Base-by-base conservation (phyloP, 139 green algal species). In the Coelastrella sp. region DNA sequence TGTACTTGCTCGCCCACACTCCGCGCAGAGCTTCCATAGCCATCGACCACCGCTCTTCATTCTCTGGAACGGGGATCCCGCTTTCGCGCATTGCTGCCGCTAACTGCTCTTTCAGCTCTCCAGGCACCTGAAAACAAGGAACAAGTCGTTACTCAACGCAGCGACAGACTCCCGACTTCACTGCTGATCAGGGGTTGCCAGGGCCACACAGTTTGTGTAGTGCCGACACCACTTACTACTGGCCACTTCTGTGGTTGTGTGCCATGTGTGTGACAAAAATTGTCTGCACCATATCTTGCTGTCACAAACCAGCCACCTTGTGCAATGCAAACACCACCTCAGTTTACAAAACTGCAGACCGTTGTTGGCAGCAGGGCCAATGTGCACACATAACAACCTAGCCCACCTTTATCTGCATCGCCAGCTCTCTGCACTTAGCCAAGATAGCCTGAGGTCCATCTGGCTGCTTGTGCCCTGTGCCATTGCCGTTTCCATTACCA, bases 1-100 rank as follows among this genome's bases (percentile, higher is more conserved):
- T 99, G 96, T 97, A 99, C 94, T 99, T 99, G 93, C 92, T 97
- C 54, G 98, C 98, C 98, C 98, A 99, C 85, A 99, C 98, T 66
- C 96, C 94, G 87, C 96, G 96, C 71, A 98, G 92, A 2, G 96
- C 94, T 5, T 94, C 64, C 19, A 96, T 58, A 0, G 95, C 96
- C 84, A 92, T 64, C 0, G 65, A 77, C 97, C 97, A 99, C 64
- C 96, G 95, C 84, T 96, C 93, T 85, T 96, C 91, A 73, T 90
- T 90, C 73, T 96, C 91, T 8, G 98, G 97, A 75, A 96, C 93
- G 6, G 95, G 92, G 87, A 99, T 98, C 88, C 93, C 92, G n/a
- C 95, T 90, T 7, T 19, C 87, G 68, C 92, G 65, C 97, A 99
- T 98, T 4, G 80, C 88, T 3, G 76, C 83, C 23, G 86, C 79